Evolutionary conservation across 257 asterid genomes (phyloP), one percentile per base, ranked within the genome.

Genomic region (Penstemon newberryi): DNA sequence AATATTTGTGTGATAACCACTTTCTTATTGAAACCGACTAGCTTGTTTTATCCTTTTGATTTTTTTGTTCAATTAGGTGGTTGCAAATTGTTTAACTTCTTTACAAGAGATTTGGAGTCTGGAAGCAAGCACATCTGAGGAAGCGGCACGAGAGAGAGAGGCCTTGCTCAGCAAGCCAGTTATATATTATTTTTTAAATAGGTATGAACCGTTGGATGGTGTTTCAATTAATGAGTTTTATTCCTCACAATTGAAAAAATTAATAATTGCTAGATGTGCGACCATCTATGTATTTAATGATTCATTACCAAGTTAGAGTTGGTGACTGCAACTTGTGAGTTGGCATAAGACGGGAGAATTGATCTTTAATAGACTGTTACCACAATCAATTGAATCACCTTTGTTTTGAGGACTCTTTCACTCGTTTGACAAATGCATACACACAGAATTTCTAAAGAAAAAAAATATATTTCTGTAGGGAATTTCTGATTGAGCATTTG

Each of bases 61-160:
- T 67, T 66, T 51, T 25, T 77, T 79, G 58, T 53, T 60, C 61
- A 58, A 58, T 64, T 72, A 94, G 97, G 99, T 94, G 68, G 96
- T 94, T 60, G 95, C 96, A 15, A 89, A 91, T 83, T 94, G 95
- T 82, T 83, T 94, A 71, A 83, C 86, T 59, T 79, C 96, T 66
- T 83, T 94, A 66, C 98, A 94, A 82, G 96, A 89, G 86, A 91
- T 94, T 56, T 94, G 99, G 99, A 84, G 87, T 76, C 83, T 86
- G 78, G 98, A 94, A 82, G 96, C 96, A 82, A 81, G 85, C 70
- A 83, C 83, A 71, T 91, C 98, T 6, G 98, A 87, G 79, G 98
- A 94, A 75, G 92, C 94, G 38, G 81, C 91, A 41, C 83, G 86
- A 83, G 98, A 94, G 75, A 86, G 91, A 77, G 99, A 94, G 73